Conservation (phyloP, 352 stramenopile species). For the Pythium apleroticum region DNA sequence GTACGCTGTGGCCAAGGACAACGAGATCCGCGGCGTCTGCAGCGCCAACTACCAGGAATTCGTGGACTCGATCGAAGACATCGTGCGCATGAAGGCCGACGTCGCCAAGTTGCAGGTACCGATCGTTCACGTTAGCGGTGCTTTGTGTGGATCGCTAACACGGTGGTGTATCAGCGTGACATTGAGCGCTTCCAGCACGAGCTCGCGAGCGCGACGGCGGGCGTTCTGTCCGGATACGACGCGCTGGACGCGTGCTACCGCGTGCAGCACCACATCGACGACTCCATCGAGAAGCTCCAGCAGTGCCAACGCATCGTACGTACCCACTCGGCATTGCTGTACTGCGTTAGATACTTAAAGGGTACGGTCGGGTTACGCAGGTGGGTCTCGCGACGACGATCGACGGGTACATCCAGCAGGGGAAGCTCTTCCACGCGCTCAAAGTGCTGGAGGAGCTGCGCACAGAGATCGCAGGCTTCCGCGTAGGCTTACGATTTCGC, state of each 20-base stretch:
- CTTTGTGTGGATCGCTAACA: no score
- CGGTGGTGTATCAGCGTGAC: slow-evolving; percentile 33
- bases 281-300: slow-evolving; percentile 77
- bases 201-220: slow-evolving; percentile 44
- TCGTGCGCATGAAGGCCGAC: slow-evolving; percentile 79
- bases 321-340: not conserved
- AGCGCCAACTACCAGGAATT: slow-evolving; percentile 80
- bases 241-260: slow-evolving; percentile 55
- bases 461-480: slow-evolving; percentile 64
- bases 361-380: slow-evolving; percentile 25
- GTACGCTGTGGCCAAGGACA: slow-evolving; percentile 62
- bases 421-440: slow-evolving; percentile 75
- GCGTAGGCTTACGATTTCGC: slow-evolving; percentile 31
- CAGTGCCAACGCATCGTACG: slow-evolving; percentile 78
- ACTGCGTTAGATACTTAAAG: not conserved
- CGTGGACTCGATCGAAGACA: slow-evolving; percentile 81
- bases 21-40: slow-evolving; percentile 75
- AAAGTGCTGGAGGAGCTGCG: slow-evolving; percentile 75
- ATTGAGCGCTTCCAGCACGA: slow-evolving; percentile 71
- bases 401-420: slow-evolving; percentile 62
- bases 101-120: slow-evolving; percentile 68
- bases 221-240: slow-evolving; percentile 55
- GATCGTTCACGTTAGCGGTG: no score
- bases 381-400: slow-evolving; percentile 65
- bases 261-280: slow-evolving; percentile 70